These are phyloP conservation scores for Lagenidium giganteum DNA, from an alignment of 352 stramenopile genomes.

Conservation along the genomic window DNA sequence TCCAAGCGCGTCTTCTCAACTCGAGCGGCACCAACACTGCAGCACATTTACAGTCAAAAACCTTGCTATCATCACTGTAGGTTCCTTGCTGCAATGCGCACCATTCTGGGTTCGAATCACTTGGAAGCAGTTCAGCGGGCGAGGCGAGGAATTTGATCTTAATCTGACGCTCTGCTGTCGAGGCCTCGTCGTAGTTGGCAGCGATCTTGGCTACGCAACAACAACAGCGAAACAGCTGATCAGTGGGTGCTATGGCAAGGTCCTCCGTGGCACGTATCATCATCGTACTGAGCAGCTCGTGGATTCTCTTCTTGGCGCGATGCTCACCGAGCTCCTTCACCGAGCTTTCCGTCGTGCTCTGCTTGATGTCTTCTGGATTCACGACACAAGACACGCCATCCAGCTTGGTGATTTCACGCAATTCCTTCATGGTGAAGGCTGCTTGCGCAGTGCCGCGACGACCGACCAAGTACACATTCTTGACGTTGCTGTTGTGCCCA, in stretches of 20 bases:
- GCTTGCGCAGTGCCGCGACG: constrained; percentile 94
- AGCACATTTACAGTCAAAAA: constrained; percentile 17
- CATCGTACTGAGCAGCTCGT: constrained; percentile 56
- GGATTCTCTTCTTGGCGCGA: constrained; percentile 81
- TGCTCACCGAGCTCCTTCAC: constrained; percentile 84
- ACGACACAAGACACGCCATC: constrained; percentile 81
- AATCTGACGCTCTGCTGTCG: constrained; percentile 34
- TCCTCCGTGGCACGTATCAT: background rate
- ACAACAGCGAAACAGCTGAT: no score
- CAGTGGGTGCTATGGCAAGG: no score
- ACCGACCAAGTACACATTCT: constrained; percentile 89
- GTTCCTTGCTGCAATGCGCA: no score
- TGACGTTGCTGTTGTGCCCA: constrained; percentile 35
- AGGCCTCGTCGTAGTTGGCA: constrained; percentile 22
- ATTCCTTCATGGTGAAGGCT: constrained; percentile 98
- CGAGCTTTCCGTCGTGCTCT: constrained; percentile 79
- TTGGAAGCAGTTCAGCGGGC: constrained; percentile 67
- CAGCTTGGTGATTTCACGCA: constrained; percentile 88
- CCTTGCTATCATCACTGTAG: constrained; percentile 36
- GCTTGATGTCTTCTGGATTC: constrained; percentile 82
- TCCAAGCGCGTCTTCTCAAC: constrained; percentile 88
- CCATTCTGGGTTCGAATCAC: no score
- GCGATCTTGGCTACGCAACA: constrained; percentile 34
- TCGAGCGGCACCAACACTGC: constrained; percentile 58
- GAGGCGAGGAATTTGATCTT: constrained; percentile 91